Evolutionary conservation across 495 filamentous ascomycete genomes (phyloP).

Genomic region (Aspergillus hancockii): DNA sequence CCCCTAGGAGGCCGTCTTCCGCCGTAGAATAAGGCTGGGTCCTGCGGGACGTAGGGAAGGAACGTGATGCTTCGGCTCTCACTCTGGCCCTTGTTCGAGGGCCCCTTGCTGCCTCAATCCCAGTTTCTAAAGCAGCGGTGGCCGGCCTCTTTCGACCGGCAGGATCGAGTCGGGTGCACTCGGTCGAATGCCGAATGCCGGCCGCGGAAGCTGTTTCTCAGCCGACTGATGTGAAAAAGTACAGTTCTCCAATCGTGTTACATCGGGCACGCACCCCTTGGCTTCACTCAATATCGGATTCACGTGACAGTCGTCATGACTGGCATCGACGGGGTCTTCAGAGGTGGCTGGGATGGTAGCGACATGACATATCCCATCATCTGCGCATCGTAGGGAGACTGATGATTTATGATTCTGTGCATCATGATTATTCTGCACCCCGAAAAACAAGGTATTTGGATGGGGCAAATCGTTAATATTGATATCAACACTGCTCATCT

Average conservation of each 20-base stretch:
- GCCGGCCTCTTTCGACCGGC: background rate
- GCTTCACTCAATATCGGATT: background rate
- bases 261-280: background rate
- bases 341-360: background rate
- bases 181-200: background rate
- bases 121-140: background rate
- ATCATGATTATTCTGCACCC: background rate
- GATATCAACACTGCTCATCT: background rate
- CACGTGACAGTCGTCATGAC: background rate
- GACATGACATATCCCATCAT: background rate
- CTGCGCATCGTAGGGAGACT: background rate
- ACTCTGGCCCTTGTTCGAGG: background rate
- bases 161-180: background rate
- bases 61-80: background rate
- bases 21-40: background rate
- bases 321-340: background rate
- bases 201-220: background rate
- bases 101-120: background rate
- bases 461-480: background rate
- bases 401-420: background rate
- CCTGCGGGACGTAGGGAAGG: background rate
- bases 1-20: background rate
- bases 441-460: background rate
- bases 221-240: background rate
- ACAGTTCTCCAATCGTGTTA: background rate